These are phyloP conservation scores for Pythium aristosporum DNA, from an alignment of 352 stramenopile species.

Conservation along the genomic window DNA sequence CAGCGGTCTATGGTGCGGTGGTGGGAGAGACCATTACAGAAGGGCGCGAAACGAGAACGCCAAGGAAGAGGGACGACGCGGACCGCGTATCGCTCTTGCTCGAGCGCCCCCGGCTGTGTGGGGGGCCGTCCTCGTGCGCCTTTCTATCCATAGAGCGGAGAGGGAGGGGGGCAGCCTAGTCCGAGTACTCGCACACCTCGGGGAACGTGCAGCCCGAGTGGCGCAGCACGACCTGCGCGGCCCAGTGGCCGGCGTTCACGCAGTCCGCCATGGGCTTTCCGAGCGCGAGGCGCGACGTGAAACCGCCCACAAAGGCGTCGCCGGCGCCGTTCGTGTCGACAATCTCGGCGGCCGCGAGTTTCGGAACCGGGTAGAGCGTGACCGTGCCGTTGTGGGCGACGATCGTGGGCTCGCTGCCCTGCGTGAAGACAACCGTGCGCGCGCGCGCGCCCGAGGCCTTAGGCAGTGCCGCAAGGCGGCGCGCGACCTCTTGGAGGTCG, in stretches of 20 bases:
- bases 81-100: slow-evolving; percentile 24
- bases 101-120: slow-evolving; percentile 8
- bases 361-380: slow-evolving; percentile 89
- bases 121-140: neutral
- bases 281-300: slow-evolving; percentile 93
- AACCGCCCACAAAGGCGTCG: slow-evolving; percentile 99
- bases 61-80: slow-evolving; percentile 24
- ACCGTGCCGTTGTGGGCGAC: slow-evolving; percentile 95
- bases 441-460: slow-evolving; percentile 91
- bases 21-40: too few relatives aligned
- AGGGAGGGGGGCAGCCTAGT: slow-evolving; percentile 43
- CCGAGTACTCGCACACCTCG: slow-evolving; percentile 89
- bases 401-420: slow-evolving; percentile 95
- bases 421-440: slow-evolving; percentile 98
- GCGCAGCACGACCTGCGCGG: slow-evolving; percentile 96
- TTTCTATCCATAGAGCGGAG: neutral
- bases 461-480: slow-evolving; percentile 91
- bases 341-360: slow-evolving; percentile 87
- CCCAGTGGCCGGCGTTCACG: slow-evolving; percentile 97
- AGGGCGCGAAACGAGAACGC: neutral
- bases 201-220: slow-evolving; percentile 96
- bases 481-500: slow-evolving; percentile 88
- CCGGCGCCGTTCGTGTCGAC: slow-evolving; percentile 99
- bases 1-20: too few relatives aligned
- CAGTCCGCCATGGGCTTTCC: slow-evolving; percentile 88